phyloP scores from a whole-genome alignment of 2,329 filamentous ascomycete species.

The Catunica adiposa region DNA sequence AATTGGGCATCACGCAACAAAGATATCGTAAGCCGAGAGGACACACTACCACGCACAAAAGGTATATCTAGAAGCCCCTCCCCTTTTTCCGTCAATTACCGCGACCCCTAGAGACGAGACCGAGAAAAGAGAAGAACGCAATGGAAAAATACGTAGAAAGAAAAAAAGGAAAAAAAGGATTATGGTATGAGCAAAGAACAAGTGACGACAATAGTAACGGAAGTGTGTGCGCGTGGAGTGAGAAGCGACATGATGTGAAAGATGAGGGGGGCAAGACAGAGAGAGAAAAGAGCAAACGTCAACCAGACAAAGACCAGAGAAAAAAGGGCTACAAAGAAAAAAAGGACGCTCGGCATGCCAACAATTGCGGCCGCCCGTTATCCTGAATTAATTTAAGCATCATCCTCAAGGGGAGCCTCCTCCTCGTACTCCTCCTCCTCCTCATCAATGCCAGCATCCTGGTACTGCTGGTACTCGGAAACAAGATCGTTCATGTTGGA shows the following conservation, averaged over 20 bases:
- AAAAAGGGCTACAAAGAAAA: conserved; percentile 8
- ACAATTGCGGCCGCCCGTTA: neutral
- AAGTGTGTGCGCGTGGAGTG: neutral
- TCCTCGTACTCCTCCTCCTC: conserved; percentile 92
- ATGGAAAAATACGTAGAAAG: conserved; percentile 6
- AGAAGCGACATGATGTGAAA: neutral
- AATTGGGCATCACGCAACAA: conserved; percentile 14
- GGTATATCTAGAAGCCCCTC: conserved; percentile 25
- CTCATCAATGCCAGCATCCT: conserved; percentile 94
- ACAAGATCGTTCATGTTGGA: conserved; percentile 99
- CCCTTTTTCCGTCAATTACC: conserved; percentile 17
- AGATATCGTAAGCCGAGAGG: conserved; percentile 13
- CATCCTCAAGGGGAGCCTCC: conserved; percentile 63
- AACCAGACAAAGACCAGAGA: conserved; percentile 10
- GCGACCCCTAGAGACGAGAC: conserved; percentile 17
- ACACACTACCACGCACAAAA: conserved; percentile 17
- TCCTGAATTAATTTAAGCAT: conserved; percentile 28
- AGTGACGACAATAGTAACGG: conserved; percentile 9
- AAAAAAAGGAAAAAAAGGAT: conserved; percentile 13
- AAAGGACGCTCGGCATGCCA: conserved; percentile 3
- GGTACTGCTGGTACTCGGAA: conserved; percentile 99
- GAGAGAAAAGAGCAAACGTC: conserved; percentile 11
- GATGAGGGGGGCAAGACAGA: conserved; percentile 4
- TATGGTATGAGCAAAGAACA: conserved; percentile 15
- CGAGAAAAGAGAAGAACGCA: conserved; percentile 13